Base-by-base conservation (phyloP, 148 eudicot species). In the Gaultheria prostrata region DNA sequence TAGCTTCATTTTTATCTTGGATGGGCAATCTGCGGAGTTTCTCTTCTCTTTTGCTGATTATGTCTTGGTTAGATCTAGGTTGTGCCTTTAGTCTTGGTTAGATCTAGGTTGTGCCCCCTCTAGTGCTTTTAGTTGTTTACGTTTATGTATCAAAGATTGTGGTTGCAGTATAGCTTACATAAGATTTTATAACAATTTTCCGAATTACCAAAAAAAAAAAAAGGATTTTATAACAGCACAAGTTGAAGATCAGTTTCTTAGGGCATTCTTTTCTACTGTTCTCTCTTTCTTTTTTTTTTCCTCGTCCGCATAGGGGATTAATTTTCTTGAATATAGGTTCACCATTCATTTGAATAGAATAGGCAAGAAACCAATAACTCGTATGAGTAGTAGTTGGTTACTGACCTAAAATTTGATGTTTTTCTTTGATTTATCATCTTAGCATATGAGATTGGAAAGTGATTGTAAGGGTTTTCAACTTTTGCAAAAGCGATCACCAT, bases 1-100 rank as follows among this genome's bases (percentile, higher is more conserved):
- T 24, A 76, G 32, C 30, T 76, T 76, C 57, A 49, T 76, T 76
- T 15, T 48, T 76, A 14, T 59, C 79, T 76, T 76, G 26, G 57
- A 49, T 32, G 79, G 20, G 49, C 30, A 15, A 14, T n/a, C 6
- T 26, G 57, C 10, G 32, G 33, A 48, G 26, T 49, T 6, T 49
- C 14, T 8, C 48, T 20, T 21, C 26, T 75, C 49, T 75, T 20
- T 43, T 35, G 14, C 14, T 46, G 28, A 28, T 76, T 45, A 21
- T n/a, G n/a, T 76, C 30, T 49, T 24, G 26, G 46, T 76, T 20
- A 76, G 48, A 76, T 24, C 30, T 51, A 53, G 35, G 63, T 26
- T 26, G 35, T 8, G 21, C 48, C 49, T 45, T 1, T 46, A 76
- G 35, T 76, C 30, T 49, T 24, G 49, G 46, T 76, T 20, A 24